Evolutionary conservation across 331 rosid species (phyloP), one percentile per base, ranked within the genome.

Genomic region (Quercus tomentella): DNA sequence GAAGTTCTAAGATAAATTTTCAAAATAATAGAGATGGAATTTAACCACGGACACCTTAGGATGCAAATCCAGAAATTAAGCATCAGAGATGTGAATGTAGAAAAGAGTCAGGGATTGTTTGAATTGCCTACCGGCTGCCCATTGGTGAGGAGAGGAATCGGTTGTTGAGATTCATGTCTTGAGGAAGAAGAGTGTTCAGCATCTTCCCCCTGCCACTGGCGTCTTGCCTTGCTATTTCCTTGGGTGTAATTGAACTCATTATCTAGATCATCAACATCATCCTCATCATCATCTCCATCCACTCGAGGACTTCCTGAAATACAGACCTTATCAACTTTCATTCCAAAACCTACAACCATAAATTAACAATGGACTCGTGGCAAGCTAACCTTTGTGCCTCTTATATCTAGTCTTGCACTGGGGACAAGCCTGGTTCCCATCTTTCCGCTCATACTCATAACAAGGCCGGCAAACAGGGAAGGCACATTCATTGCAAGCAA

Each of bases 401-500:
- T 88, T 92, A 83, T 96, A 96, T 76, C 98, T 90, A 63, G 97
- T 96, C 88, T 93, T 96, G 97, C 99, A 96, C 84, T 91, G 96
- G 20, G 98, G 98, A 63, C 98, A 96, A 78, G 93, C 80, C 79
- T 91, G 92, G 75, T 91, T 93, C 78, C 99, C 99, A 72, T 93
- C 98, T 86, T 90, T 91, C 22, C 97, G 86, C 81, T 93, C 98
- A 16, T 96, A 96, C 83, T 93, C 99, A 61, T 96, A 96, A 69
- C 99, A 96, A 67, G 94, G 91, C 58, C 97, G 91, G 67, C 99
- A 96, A 73, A 96, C 97, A 12, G 99, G 99, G 82, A 90, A 96
- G 4, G 93, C 98, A 76, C 99, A 96, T 86, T 93, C 99, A 66
- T 91, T 92, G 85, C 99, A 96, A 78, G 97, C 98, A 73, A 91